Evolutionary conservation across 768 basidiomycete genomes (phyloP).

Genomic region (Panellus pusillus): DNA sequence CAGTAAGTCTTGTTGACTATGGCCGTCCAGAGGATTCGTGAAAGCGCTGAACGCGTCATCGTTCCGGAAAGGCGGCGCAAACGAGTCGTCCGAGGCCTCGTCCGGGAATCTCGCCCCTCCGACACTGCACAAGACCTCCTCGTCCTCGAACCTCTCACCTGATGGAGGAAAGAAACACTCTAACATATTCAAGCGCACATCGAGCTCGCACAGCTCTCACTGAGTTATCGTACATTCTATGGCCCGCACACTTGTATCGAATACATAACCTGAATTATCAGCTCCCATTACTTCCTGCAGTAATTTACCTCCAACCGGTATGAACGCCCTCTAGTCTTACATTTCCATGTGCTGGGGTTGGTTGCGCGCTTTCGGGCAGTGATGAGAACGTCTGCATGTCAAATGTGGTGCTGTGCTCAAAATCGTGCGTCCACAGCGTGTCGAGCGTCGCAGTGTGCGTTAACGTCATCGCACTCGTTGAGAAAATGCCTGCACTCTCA

Average conservation of each 20-base stretch:
- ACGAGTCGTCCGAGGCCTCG: neutral
- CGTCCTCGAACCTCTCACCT: slow-evolving; percentile 24
- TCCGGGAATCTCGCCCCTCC: slow-evolving; percentile 10
- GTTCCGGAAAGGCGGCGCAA: slow-evolving; percentile 32
- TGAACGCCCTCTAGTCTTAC: no score
- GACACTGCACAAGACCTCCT: slow-evolving; percentile 24
- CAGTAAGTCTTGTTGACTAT: neutral
- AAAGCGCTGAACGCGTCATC: slow-evolving; percentile 51
- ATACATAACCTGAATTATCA: no score
- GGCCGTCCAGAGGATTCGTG: slow-evolving; percentile 46
- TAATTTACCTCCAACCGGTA: no score
- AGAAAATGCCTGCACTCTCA: slow-evolving; percentile 8
- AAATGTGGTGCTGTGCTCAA: slow-evolving; percentile 1
- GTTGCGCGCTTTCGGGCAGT: no score
- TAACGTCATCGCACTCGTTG: neutral
- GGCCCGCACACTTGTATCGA: neutral
- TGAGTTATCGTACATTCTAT: neutral
- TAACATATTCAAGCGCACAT: slow-evolving; percentile 8
- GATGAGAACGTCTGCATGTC: no score
- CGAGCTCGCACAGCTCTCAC: neutral
- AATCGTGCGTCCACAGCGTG: slow-evolving; percentile 8
- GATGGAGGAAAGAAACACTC: slow-evolving; percentile 32
- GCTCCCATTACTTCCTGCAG: no score
- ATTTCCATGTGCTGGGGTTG: no score
- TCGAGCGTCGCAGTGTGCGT: neutral